Evolutionary conservation across 257 asterid species (phyloP), one percentile per base, ranked within the genome.

Genomic region (Gentiana macrophylla): DNA sequence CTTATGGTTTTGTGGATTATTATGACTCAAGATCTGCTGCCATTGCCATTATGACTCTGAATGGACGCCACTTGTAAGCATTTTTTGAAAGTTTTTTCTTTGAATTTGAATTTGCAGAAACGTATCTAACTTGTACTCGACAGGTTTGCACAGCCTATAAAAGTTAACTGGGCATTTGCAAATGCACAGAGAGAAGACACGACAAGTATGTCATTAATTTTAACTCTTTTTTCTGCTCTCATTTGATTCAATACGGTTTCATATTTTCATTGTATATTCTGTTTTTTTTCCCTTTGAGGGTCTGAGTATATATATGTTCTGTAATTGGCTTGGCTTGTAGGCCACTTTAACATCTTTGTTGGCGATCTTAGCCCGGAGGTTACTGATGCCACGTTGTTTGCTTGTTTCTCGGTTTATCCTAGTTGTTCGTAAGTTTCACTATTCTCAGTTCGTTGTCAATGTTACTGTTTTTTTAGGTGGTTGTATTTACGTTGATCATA

Each of bases 361-460:
- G 97, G 95, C 8, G 95, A 89, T 70, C 94, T 89, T 62, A 89
- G 97, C 72, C 90, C 94, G 1, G 97, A 89, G 84, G 85, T 89
- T 52, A 89, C 94, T 37, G 97, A 89, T 79, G 84, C 95, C 56
- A 79, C 84, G 57, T 52, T 85, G 70, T 80, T 50, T 74, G 82
- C 89, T 13, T 85, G 82, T 73, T 89, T 89, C 73, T 78, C 86
- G 37, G 82, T 76, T 37, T 89, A 85, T 68, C 62, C 84, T 38
- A 74, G 69, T 63, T 79, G 85, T 80, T 89, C 94, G 95, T 88
- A 72, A 61, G 95, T 67, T 48, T 66, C 54, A 13, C 56, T 50
- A 12, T 44, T 52, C 13, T 32, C 32, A 12, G n/a, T 2, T 12
- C 41, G 15, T 4, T 5, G 8, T 46, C 2, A 8, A 32, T 34